phyloP scores from a whole-genome alignment of 2,329 filamentous ascomycete species.

The Fusarium sp. region DNA sequence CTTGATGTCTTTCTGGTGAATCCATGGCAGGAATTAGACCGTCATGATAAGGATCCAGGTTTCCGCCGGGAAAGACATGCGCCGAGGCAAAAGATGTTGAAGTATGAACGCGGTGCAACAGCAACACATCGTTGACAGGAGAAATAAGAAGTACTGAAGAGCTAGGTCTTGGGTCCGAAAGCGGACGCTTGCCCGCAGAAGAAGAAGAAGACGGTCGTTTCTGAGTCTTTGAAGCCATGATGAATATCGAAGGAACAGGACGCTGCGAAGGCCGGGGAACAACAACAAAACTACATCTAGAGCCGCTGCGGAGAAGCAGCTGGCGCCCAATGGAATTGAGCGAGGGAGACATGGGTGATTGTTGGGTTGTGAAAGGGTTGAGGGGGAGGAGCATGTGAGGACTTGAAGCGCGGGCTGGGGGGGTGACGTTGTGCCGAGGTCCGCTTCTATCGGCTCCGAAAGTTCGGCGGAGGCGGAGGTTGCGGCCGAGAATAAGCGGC shows the following conservation, averaged over 20 bases:
- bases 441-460: slow-evolving; percentile 35
- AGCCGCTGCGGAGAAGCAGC: slow-evolving; percentile 8
- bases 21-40: slow-evolving; percentile 63
- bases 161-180: slow-evolving; percentile 69
- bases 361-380: neutral
- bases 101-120: slow-evolving; percentile 86
- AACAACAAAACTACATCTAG: slow-evolving; percentile 13
- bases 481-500: neutral
- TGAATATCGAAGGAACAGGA: neutral
- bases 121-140: slow-evolving; percentile 85
- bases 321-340: slow-evolving; percentile 26
- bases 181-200: slow-evolving; percentile 41
- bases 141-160: slow-evolving; percentile 88
- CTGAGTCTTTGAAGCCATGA: slow-evolving; percentile 29
- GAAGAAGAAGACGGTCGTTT: slow-evolving; percentile 26
- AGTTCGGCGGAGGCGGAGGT: slow-evolving; percentile 6
- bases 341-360: slow-evolving; percentile 29
- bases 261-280: neutral
- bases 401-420: slow-evolving; percentile 17
- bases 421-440: slow-evolving; percentile 42
- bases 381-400: slow-evolving; percentile 30
- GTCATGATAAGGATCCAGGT: slow-evolving; percentile 82
- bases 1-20: slow-evolving; percentile 71
- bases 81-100: slow-evolving; percentile 89
- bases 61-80: slow-evolving; percentile 95